Conservation (phyloP, 345 rosid genomes). For the Eucalyptus erythrocorys region DNA sequence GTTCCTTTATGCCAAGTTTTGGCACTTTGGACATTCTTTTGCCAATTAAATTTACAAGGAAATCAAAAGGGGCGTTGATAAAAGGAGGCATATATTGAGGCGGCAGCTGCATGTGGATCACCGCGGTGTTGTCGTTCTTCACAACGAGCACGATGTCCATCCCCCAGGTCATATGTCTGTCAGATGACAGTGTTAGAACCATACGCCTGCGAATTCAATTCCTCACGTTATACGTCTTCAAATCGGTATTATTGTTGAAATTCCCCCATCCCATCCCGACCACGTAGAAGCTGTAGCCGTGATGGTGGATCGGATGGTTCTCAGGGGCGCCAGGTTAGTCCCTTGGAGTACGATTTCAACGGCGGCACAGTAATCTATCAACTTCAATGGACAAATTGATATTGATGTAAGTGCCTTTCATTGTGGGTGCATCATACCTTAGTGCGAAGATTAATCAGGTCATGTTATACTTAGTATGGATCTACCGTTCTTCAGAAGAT, state of each 20-base stretch:
- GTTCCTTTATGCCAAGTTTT: accelerated
- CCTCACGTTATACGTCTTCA: neutral
- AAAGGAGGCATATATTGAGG: neutral
- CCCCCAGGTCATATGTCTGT: neutral
- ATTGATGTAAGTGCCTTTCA: neutral
- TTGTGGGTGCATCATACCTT: neutral
- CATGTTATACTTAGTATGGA: neutral
- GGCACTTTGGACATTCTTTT: accelerated
- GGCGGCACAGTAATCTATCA: constrained; percentile 6
- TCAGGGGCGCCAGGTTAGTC: constrained; percentile 1
- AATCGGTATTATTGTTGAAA: constrained; percentile 7
- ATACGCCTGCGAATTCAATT: neutral
- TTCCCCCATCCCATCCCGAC: constrained; percentile 23
- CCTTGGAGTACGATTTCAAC: constrained; percentile 34
- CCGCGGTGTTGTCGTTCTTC: neutral
- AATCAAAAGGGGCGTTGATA: neutral
- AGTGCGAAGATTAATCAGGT: neutral
- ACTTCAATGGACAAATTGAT: neutral
- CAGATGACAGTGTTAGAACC: neutral
- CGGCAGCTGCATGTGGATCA: neutral
- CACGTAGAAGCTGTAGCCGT: constrained; percentile 28
- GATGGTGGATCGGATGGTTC: constrained; percentile 29
- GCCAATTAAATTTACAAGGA: neutral
- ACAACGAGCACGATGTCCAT: neutral
- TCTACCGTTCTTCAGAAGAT: neutral